Base-by-base conservation (phyloP, 192 early-diverging fungal species). In the Paraglomus occultum region DNA sequence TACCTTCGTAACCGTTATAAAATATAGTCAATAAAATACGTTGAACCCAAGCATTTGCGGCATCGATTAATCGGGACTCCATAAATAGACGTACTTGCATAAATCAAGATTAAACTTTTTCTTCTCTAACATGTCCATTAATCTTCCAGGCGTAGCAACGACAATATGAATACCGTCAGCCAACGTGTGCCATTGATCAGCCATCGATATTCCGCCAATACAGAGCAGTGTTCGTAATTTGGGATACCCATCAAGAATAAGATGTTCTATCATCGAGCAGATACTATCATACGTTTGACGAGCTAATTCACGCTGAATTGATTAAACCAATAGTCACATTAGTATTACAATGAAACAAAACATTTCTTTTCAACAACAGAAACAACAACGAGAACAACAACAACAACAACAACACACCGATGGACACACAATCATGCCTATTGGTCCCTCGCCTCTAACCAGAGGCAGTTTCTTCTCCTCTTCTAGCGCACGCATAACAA, bases 171-270 rank as follows among this genome's bases (percentile, higher is more conserved):
- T 81, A 17, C 96, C 96, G 40, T 82, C 69, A 42, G 85, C 72
- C 22, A 97, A 82, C 39, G 85, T 83, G 31, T 91, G 79, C 8
- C 75, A 73, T 76, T 99, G 96, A 7, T 96, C 94, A 51, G 84
- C 78, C 94, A 97, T 95, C 50, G 88, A 86, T 60, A 97, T 95
- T 0, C 96, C 96, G 72, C 96, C 96, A 77, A 96, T 97, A 64
- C 92, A 94, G 58, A 99, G 83, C 38, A 99, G 70, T 1, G 90
- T 66, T 22, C 93, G 85, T 22, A 97, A 71, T 31, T 88, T 74
- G 14, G 94, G 89, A 71, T 85, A 95, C 11, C 89, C 91, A 12
- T 75, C 74, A 14, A 83, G 74, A 12, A 73, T 70, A 6, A 95
- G 75, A 39, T 82, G 79, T 15, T 84, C 80, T 15, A 85, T 78